Evolutionary conservation across 306 rosid species (phyloP), one percentile per base, ranked within the genome.

Genomic region (Quercus wislizeni): DNA sequence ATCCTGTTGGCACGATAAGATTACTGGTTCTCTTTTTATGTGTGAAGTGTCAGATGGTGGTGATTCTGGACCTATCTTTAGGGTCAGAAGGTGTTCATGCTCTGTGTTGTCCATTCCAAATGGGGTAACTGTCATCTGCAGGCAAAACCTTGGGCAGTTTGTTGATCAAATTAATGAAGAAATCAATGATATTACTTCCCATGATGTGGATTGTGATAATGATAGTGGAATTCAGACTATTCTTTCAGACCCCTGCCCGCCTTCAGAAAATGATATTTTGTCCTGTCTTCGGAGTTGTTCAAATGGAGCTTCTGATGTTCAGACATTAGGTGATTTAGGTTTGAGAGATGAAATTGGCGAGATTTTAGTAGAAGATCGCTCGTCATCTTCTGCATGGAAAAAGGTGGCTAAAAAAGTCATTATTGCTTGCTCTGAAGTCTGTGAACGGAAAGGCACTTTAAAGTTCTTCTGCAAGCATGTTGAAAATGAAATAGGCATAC

Each of bases 1-100:
- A 87, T 91, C 96, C 69, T 90, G 92, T 80, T 96, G 98, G 99
- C 99, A 96, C 80, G 99, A 96, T 85, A 90, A 71, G 80, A 81
- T 93, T 80, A 93, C 99, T 52, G 94, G 97, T 55, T 96, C 99
- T 74, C 82, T 93, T 74, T 96, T 93, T 79, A 81, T 88, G 57
- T 89, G 85, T 81, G 96, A 96, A 85, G 88, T 96, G 81, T 81
- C 87, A 77, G 93, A 93, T 69, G 99, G 98, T 59, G 98, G 97
- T 78, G 94, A 90, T 81, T 83, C 90, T 87, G 99, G 99, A 59
- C 99, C 99, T 78, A 56, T 85, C 80, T 96, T 93, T 82, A 93
- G 80, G 87, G 85, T 96, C 81, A 88, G 78, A 78, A 88, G 99
- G 87, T 75, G 86, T 83, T 80, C 96, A 7, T 96, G 99, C 88